Conservation (phyloP, 2,329 filamentous ascomycete genomes). For the Diplodia seriata region DNA sequence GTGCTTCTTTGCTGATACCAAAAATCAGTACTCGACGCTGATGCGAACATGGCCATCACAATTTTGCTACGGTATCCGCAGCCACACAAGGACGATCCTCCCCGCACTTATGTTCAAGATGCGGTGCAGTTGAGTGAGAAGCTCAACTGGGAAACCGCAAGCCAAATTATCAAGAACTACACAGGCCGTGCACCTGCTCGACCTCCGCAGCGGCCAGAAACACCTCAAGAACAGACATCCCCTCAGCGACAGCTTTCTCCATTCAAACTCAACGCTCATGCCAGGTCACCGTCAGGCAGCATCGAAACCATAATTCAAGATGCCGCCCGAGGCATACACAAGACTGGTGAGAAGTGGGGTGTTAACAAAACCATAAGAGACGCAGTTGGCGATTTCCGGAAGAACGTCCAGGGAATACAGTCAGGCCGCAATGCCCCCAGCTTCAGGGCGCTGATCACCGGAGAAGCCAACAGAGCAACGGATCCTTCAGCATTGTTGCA, state of each 20-base stretch:
- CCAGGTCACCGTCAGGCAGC: slow-evolving; percentile 46
- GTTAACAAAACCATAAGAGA: slow-evolving; percentile 83
- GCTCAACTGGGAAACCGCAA: slow-evolving; percentile 67
- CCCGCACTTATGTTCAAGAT: slow-evolving; percentile 84
- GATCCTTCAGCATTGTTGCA: slow-evolving; percentile 44
- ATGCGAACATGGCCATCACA: slow-evolving; percentile 85
- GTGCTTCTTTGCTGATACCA: background rate
- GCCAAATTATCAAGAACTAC: slow-evolving; percentile 73
- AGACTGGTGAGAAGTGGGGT: slow-evolving; percentile 76
- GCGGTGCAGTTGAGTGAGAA: slow-evolving; percentile 76
- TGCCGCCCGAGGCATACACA: slow-evolving; percentile 76
- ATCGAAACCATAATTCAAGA: slow-evolving; percentile 77
- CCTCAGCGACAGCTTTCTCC: slow-evolving; percentile 38
- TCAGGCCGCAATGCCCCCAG: slow-evolving; percentile 43
- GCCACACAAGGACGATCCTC: slow-evolving; percentile 66
- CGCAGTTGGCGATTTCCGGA: slow-evolving; percentile 78
- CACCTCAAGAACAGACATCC: slow-evolving; percentile 11
- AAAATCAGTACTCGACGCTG: slow-evolving; percentile 74
- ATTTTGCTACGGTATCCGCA: slow-evolving; percentile 83
- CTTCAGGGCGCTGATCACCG: slow-evolving; percentile 42
- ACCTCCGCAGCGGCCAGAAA: slow-evolving; percentile 39
- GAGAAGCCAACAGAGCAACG: slow-evolving; percentile 40
- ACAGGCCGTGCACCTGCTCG: slow-evolving; percentile 54
- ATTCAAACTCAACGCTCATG: slow-evolving; percentile 40
- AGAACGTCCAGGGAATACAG: slow-evolving; percentile 74